A percentile compares a stretch with the other conserved stretches of the same genome.
phyloP scores from a whole-genome alignment of 1,284 basidiomycete species.

The Rhodotorula sp. region DNA sequence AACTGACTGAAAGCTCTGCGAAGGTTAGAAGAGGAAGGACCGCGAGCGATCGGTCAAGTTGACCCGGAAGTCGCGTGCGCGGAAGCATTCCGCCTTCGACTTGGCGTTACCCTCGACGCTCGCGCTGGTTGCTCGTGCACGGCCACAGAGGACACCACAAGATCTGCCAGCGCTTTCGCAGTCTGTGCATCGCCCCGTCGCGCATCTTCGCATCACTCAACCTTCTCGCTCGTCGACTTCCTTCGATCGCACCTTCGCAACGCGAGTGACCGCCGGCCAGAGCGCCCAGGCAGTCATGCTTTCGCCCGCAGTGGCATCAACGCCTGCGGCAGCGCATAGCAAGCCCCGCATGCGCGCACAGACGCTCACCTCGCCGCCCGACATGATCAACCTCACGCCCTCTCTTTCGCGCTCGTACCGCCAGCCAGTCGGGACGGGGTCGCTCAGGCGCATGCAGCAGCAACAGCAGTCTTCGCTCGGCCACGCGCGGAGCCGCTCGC shows the following conservation, averaged over 20 bases:
- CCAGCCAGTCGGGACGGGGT: slow-evolving; percentile 25
- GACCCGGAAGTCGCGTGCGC: too few species aligned
- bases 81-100: too few species aligned
- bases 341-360: slow-evolving; percentile 13
- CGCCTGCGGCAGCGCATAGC: neutral
- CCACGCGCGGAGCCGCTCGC: slow-evolving; percentile 17
- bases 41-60: too few species aligned
- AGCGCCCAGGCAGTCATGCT: neutral
- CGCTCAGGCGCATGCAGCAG: neutral
- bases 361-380: slow-evolving; percentile 2
- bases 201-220: too few species aligned
- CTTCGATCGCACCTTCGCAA: neutral
- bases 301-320: neutral
- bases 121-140: too few species aligned
- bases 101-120: too few species aligned
- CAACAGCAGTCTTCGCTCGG: neutral
- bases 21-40: too few species aligned
- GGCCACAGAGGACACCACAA: too few species aligned
- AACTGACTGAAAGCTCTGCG: too few species aligned
- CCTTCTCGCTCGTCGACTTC: neutral
- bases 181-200: too few species aligned
- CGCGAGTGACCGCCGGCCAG: too few species aligned
- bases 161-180: too few species aligned
- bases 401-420: slow-evolving; percentile 18
- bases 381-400: neutral